Percentiles rank a stretch among this genome's conserved stretches.
Evolutionary conservation across 1,139 yeast genomes (phyloP).

Genomic region (Taphrina flavorubra): DNA sequence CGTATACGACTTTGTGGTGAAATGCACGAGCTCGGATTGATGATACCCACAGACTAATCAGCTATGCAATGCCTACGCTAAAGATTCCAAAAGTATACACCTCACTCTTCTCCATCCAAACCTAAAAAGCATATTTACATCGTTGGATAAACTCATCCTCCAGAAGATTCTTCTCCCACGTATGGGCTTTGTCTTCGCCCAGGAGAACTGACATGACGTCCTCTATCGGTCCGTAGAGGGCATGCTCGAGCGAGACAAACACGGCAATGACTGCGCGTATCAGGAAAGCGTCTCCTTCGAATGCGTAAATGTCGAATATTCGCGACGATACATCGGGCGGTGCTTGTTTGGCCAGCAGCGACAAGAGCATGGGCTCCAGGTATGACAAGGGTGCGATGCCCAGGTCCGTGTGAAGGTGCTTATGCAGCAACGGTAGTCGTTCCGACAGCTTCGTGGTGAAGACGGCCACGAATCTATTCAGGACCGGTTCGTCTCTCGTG

Average conservation of each 20-base stretch:
- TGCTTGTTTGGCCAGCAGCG: slow-evolving; percentile 53
- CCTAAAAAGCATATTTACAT: slow-evolving; percentile 37
- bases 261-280: slow-evolving; percentile 60
- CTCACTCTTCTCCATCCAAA: background rate
- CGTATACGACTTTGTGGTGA: slow-evolving; percentile 45
- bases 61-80: slow-evolving; percentile 16
- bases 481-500: slow-evolving; percentile 50
- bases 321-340: slow-evolving; percentile 54
- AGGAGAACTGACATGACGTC: slow-evolving; percentile 55
- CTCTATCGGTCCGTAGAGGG: slow-evolving; percentile 59
- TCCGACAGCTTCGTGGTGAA: slow-evolving; percentile 58
- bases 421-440: slow-evolving; percentile 57
- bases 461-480: slow-evolving; percentile 53
- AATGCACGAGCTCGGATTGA: slow-evolving; percentile 1
- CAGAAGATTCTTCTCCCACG: slow-evolving; percentile 29
- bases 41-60: background rate
- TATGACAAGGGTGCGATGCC: slow-evolving; percentile 53
- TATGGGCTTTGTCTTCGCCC: slow-evolving; percentile 29
- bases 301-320: slow-evolving; percentile 63
- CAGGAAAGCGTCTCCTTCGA: slow-evolving; percentile 64
- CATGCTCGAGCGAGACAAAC: slow-evolving; percentile 59
- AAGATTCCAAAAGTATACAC: background rate
- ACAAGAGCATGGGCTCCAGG: slow-evolving; percentile 52
- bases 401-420: slow-evolving; percentile 58
- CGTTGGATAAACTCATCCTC: slow-evolving; percentile 27